Evolutionary conservation across 129 eudicot species (phyloP), one percentile per base, ranked within the genome.

Genomic region (Tagetes erecta): DNA sequence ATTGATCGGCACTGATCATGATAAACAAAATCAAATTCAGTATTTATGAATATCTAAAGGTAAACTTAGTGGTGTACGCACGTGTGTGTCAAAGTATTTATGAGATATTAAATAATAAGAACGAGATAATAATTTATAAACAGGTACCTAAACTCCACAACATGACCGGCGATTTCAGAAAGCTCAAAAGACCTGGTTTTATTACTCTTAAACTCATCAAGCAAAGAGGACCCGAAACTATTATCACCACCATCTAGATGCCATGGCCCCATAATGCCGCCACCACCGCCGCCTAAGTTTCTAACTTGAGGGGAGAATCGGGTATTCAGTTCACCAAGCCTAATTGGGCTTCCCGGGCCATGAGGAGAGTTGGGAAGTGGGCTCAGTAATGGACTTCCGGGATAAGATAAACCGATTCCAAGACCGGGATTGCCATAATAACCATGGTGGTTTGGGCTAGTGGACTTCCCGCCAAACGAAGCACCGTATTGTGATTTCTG

Each of bases 121-220:
- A 8, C 11, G 9, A 44, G 11, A 7, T 44, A 4, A 44, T 44
- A 3, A 36, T 60, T 2, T 11, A 49, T 3, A 64, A 39, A 64
- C 1, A 0, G 5, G 40, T 83, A 95, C 99, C 99, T 95, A 83
- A 95, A 95, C 74, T 95, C 99, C 68, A 95, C 96, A 53, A 95
- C 99, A 78, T 95, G 97, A 14, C 97, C 96, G 0, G 80, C 81
- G 57, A 95, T 95, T 67, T 88, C 99, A 37, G 87, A 73, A 51
- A 95, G 99, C 80, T 95, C 99, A 79, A 95, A 95, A n/a, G 92
- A 85, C 73, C 78, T 91, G 0, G 97, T 85, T 67, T 95, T 95
- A 76, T 95, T 95, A 83, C 88, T 88, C 86, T 95, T 95, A 57
- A 95, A 95, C 84, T 95, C 99, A 71, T 95, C 99, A 70, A 95